Evolutionary conservation across 116 monocot species (phyloP), one percentile per base, ranked within the genome.

Genomic region (Posidonia oceanica): DNA sequence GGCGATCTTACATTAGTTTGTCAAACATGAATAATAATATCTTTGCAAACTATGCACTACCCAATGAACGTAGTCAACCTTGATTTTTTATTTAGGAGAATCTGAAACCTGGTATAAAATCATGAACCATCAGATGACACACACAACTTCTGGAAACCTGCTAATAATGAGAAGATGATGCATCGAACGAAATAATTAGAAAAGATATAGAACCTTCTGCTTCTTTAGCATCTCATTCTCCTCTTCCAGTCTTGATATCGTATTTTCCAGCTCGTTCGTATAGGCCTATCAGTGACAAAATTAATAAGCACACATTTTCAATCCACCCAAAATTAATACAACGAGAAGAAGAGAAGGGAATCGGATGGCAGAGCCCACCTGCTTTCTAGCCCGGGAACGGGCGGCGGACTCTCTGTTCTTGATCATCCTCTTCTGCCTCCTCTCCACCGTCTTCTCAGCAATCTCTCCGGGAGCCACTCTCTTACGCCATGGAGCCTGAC

Each of bases 331-430:
- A 0, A 53, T 69, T n/a, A 16, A 56, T n/a, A 71, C 57, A 11
- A 51, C 20, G 13, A 18, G 5, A 29, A 52, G n/a, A 67, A 12
- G 20, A 0, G 1, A 48, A 42, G 8, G 21, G 20, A 39, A 4
- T 22, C 4, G 62, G 23, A 36, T 63, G 11, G 13, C 11, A 18
- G 64, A 40, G 14, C 40, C 14, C 14, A 90, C 94, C 88, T 96
- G 96, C 73, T 91, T 96, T 79, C 96, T 86, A 61, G 96, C 95
- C 61, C 95, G 76, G 14, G 95, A 95, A 59, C 95, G 76, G 3
- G 95, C 95, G 54, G 95, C 95, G 6, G 95, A 95, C 75, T 95
- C 95, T 63, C 95, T 55, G 66, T 95, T 95, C 74, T 95, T 91
- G 51, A 95, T 95, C 94, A 95, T 95, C 76, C 94, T 81, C 76